Evolutionary conservation across 768 basidiomycete species (phyloP), one percentile per base, ranked within the genome.

Genomic region (Boletales sp.): DNA sequence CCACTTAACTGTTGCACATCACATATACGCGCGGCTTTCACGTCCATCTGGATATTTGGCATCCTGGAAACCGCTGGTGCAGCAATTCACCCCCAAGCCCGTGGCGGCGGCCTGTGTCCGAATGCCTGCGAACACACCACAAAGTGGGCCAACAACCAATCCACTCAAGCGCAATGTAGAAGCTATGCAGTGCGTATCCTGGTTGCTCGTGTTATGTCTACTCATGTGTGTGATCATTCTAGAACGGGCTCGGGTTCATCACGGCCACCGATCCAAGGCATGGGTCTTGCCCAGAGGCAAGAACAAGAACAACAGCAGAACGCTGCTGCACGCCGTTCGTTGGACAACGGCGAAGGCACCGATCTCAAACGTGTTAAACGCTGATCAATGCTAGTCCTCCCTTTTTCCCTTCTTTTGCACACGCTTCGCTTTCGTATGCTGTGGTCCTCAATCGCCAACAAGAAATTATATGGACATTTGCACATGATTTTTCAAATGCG

Each of bases 331-430:
- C 50, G 57, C 52, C 51, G 63, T 54, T 43, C 64, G 58, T 48
- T 64, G 14, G 74, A 78, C 13, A 17, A 46, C 15, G 25, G 12
- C 12, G 58, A 57, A 14, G 43, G 48, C 10, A 49, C 40, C 15
- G 60, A 58, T 31, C 36, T 72, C 39, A 83, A 83, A 62, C 69
- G 80, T 38, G 18, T 71, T 42, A 72, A 65, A 56, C 66, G 68
- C 50, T 77, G 61, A 57, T 17, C 41, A 5, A 37, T 11, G 11
- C 11, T 34, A 4, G 14, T 34, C 33, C 21, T 21, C 21, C 21
- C 21, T 21, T 21, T 21, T 21, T n/a, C n/a, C n/a, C n/a, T n/a
- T 4, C 21, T 21, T 21, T 21, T 21, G 4, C 21, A 21, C 21
- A 21, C 21, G 21, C 4, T 21, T 21, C 21, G 21, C 2, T 21